Percentiles rank a stretch among this genome's conserved stretches.
Conservation (phyloP, 305 asterid species). For the Fraxinus angustifolia region DNA sequence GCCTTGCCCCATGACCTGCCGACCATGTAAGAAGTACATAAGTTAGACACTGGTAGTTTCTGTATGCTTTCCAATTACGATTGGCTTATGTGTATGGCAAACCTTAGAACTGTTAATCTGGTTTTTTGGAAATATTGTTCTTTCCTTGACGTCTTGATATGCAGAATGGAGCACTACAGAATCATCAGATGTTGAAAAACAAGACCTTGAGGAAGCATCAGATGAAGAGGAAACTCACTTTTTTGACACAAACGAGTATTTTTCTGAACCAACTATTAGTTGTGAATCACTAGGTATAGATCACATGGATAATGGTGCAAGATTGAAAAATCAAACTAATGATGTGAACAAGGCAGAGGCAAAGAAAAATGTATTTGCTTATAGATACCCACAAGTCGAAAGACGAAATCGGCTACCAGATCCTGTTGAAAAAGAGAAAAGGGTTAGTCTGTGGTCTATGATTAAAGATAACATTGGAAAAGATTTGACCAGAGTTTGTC, state of each 20-base stretch:
- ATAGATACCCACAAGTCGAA: slow-evolving; percentile 37
- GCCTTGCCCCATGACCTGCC: not conserved
- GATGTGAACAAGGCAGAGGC: slow-evolving; percentile 18
- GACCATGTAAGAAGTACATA: not conserved
- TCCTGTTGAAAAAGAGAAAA: slow-evolving; percentile 90
- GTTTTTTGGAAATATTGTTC: not conserved
- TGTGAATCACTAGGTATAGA: slow-evolving; percentile 36
- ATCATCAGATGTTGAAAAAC: slow-evolving; percentile 91
- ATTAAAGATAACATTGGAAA: slow-evolving; percentile 96
- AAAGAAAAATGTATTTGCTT: slow-evolving; percentile 18
- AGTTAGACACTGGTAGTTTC: not conserved
- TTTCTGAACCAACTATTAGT: slow-evolving; percentile 40
- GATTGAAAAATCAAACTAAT: slow-evolving; percentile 28
- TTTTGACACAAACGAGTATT: slow-evolving; percentile 64
- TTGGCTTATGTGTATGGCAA: not conserved
- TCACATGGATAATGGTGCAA: slow-evolving; percentile 34
- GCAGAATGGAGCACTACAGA: slow-evolving; percentile 95
- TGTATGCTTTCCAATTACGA: not conserved
- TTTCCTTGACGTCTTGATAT: slow-evolving; percentile 21
- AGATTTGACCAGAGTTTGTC: slow-evolving; percentile 86
- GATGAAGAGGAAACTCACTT: slow-evolving; percentile 76
- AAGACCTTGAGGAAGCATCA: slow-evolving; percentile 81
- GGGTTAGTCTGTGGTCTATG: slow-evolving; percentile 90
- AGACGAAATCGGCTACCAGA: slow-evolving; percentile 83
- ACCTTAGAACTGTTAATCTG: slow-evolving; percentile 1